Evolutionary conservation across 1,284 basidiomycete species (phyloP).

Genomic region (Ceratobasidium sp.): DNA sequence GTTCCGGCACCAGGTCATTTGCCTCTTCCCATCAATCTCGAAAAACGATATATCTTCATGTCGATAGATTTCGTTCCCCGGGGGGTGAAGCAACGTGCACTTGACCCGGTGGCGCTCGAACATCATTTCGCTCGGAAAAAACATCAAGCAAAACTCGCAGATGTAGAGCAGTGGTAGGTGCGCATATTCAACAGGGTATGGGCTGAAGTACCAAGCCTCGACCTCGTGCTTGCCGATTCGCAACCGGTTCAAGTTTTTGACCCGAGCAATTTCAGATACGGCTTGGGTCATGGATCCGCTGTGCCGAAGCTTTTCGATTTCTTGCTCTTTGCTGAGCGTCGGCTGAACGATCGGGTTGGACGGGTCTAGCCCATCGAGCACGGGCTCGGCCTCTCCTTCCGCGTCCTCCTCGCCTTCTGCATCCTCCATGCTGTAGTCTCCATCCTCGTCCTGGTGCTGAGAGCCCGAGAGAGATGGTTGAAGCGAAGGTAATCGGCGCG

Average conservation of each 20-base stretch:
- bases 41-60: constrained; percentile 97
- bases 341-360: constrained; percentile 52
- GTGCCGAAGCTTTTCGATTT: constrained; percentile 97
- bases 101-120: constrained; percentile 89
- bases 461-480: constrained; percentile 37
- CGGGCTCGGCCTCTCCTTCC: constrained; percentile 60
- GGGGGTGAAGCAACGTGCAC: constrained; percentile 94
- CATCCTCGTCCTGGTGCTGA: constrained; percentile 57
- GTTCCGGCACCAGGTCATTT: constrained; percentile 97
- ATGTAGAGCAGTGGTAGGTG: constrained; percentile 95
- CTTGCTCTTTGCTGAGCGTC: constrained; percentile 85
- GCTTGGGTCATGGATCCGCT: constrained; percentile 99
- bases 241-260: constrained; percentile 97
- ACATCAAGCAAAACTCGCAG: constrained; percentile 97
- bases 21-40: constrained; percentile 97
- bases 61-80: constrained; percentile 99
- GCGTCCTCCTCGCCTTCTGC: constrained; percentile 51
- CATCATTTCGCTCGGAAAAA: constrained; percentile 89
- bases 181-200: constrained; percentile 97
- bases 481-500: constrained; percentile 34
- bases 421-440: constrained; percentile 53
- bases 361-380: constrained; percentile 53
- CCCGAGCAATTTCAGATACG: constrained; percentile 94
- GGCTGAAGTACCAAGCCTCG: constrained; percentile 99
- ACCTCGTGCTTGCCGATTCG: constrained; percentile 97